Evolutionary conservation across 139 green algal genomes (phyloP), one percentile per base, ranked within the genome.

Genomic region (Volvox reticuliferus): DNA sequence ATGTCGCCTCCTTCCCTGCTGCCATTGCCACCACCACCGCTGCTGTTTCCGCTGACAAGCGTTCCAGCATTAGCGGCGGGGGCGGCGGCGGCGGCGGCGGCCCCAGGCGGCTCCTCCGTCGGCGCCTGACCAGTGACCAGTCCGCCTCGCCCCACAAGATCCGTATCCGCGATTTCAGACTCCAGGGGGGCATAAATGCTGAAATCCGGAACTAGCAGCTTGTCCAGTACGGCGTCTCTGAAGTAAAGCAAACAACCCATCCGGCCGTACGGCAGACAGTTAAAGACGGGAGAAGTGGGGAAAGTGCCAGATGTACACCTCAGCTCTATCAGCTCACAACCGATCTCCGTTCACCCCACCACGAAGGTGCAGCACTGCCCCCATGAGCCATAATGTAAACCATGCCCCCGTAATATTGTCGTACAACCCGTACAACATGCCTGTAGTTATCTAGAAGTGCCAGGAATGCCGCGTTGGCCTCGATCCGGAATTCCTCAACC

Each of bases 401-500:
- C 44, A 55, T 55, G 44, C 44, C 44, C 44, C 44, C 5, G 5
- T 55, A 9, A 55, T 55, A 5, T 9, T 9, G 44, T 55, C 44
- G 44, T 55, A 55, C 44, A 55, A 14, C 44, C 44, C 44, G 44
- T 55, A 55, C 44, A 1, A 2, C 85, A 17, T 50, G 84, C 86
- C 86, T 76, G 86, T 90, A 90, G 86, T 90, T 90, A 61, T 90
- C 86, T 22, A 90, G 86, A 75, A 90, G 78, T 32, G 82, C 91
- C 86, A 96, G 82, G 89, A 96, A 96, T 0, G 92, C 79, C 26
- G 91, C 82, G 84, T 95, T 96, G 55, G 93, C 93, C 79, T 96
- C 94, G 0, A 95, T 82, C 22, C 93, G 89, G 79, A 95, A 96
- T 87, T 96, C 94, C 1, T 88, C 89, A 13, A 95, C 75, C 0